These are phyloP conservation scores for Pseudopithomyces maydicus DNA, from an alignment of 2,329 filamentous ascomycete genomes.

Conservation along the genomic window DNA sequence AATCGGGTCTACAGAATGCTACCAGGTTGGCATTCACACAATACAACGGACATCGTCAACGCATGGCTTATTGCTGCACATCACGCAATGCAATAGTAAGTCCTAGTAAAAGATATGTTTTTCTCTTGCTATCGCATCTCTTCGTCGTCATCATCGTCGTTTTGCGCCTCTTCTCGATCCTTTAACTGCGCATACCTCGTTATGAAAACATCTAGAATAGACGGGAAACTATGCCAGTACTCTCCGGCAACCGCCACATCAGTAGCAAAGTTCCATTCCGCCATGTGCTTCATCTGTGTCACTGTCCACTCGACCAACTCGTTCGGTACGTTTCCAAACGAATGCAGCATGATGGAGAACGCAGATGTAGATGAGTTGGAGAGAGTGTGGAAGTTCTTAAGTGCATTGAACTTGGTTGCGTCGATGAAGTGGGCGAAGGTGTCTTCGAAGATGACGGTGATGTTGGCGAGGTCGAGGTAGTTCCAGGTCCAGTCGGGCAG, in stretches of 20 bases:
- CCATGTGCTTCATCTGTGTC: conserved; percentile 21
- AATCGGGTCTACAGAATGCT: no score
- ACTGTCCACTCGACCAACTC: conserved; percentile 23
- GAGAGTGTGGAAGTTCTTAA: conserved; percentile 14
- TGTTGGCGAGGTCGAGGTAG: conserved; percentile 28
- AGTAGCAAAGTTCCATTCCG: conserved; percentile 20
- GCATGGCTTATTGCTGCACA: no score
- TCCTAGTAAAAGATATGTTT: no score
- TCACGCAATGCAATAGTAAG: no score
- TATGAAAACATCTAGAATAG: conserved; percentile 17
- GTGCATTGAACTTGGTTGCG: conserved; percentile 18
- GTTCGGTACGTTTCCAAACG: conserved; percentile 21
- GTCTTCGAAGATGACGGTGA: conserved; percentile 31
- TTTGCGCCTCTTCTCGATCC: not conserved
- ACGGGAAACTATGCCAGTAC: conserved; percentile 29
- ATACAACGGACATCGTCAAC: no score
- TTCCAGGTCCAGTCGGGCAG: conserved; percentile 24
- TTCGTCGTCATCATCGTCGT: not conserved
- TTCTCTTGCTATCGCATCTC: no score
- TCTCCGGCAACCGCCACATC: conserved; percentile 17
- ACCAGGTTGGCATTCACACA: no score
- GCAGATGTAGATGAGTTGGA: conserved; percentile 14
- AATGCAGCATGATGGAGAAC: conserved; percentile 26
- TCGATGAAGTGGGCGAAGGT: conserved; percentile 23
- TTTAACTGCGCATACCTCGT: conserved; percentile 10